These are phyloP conservation scores for Selaginella moellendorffii DNA, from an alignment of 75 land plant genomes.

Conservation along the genomic window DNA sequence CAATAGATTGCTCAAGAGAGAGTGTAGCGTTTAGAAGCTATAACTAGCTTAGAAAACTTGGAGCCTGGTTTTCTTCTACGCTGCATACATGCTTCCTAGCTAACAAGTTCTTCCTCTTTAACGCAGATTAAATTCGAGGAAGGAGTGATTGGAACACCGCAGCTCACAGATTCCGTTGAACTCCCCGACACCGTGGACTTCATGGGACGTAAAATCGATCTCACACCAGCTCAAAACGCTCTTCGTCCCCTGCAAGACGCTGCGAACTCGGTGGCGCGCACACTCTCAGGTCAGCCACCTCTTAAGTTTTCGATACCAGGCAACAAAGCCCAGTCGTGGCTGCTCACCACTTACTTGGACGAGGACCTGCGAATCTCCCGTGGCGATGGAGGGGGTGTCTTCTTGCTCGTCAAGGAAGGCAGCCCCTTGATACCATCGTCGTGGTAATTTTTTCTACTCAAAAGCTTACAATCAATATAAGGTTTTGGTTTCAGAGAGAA, in stretches of 20 bases:
- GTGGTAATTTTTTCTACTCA: no score
- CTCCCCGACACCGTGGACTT: slow-evolving; percentile 67
- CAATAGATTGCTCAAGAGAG: background rate
- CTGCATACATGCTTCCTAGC: no score
- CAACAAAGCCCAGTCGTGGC: slow-evolving; percentile 1
- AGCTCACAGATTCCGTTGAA: slow-evolving; percentile 64
- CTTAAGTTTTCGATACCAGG: slow-evolving; percentile 52
- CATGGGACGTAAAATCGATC: slow-evolving; percentile 68
- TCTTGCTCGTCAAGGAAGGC: slow-evolving; percentile 6
- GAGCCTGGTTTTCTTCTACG: no score
- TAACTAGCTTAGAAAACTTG: no score
- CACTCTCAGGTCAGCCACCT: slow-evolving; percentile 67
- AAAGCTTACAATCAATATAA: no score
- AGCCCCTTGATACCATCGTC: slow-evolving; percentile 1
- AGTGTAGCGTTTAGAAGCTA: no score
- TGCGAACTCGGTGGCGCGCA: slow-evolving; percentile 65
- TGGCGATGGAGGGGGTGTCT: slow-evolving; percentile 5
- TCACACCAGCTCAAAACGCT: slow-evolving; percentile 48
- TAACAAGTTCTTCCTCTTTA: no score
- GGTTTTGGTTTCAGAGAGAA: no score
- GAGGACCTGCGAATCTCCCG: slow-evolving; percentile 5
- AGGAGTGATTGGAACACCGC: slow-evolving; percentile 13
- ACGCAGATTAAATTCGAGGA: background rate
- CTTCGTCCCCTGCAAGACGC: slow-evolving; percentile 60
- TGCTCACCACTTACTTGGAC: slow-evolving; percentile 5